phyloP scores from a whole-genome alignment of 2,329 filamentous ascomycete species.

The Lachnellula cervina region DNA sequence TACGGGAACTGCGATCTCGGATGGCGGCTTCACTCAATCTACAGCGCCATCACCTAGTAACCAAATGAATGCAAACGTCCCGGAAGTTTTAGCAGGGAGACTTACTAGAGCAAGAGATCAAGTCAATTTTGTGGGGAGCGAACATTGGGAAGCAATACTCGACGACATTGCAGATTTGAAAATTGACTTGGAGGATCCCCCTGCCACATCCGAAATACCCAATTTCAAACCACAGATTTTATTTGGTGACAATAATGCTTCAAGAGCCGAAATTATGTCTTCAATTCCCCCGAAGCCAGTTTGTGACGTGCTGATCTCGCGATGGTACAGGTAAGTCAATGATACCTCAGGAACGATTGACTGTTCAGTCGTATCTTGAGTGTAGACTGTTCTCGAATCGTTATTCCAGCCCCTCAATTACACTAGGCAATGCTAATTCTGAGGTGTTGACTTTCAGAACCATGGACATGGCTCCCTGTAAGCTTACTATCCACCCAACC shows the following conservation, averaged over 20 bases:
- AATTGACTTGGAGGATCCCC: conserved; percentile 6
- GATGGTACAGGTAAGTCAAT: conserved; percentile 38
- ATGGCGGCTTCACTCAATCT: conserved; percentile 4
- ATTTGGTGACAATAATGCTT: conserved; percentile 9
- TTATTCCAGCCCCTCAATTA: no score
- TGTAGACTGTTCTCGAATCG: no score
- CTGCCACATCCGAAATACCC: conserved; percentile 2
- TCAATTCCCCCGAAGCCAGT: conserved; percentile 42
- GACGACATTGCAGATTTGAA: conserved; percentile 19
- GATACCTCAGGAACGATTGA: no score
- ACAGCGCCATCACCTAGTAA: conserved; percentile 1
- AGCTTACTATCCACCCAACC: conserved; percentile 14
- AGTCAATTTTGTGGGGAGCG: conserved; percentile 42
- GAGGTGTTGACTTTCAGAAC: conserved; percentile 29
- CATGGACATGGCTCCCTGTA: conserved; percentile 47
- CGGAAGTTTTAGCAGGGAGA: conserved; percentile 1
- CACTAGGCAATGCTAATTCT: no score
- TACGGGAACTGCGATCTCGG: not conserved
- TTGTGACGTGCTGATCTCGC: conserved; percentile 45
- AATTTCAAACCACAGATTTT: conserved; percentile 11
- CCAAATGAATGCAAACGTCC: not conserved
- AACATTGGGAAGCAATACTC: conserved; percentile 53
- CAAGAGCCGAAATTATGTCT: conserved; percentile 41
- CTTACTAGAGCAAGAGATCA: conserved; percentile 5
- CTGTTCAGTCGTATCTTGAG: no score